Base-by-base conservation (phyloP, 2,329 filamentous ascomycete species). In the Tolypocladium capitatum region DNA sequence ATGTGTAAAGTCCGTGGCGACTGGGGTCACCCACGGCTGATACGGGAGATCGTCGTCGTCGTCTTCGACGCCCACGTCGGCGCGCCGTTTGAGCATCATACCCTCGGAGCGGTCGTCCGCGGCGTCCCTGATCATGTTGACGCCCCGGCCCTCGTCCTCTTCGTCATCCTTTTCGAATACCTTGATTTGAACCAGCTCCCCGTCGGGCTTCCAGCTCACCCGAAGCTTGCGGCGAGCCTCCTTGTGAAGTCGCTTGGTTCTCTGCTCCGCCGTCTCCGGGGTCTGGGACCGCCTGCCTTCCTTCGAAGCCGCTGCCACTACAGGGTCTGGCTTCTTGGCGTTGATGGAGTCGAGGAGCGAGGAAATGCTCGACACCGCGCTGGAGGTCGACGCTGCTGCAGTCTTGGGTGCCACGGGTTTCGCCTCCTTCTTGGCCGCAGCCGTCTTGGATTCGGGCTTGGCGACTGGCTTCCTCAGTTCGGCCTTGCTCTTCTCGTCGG, bases 21-120 rank as follows among this genome's bases (percentile, higher is more conserved):
- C 60, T 2, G 75, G 75, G 21, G 71, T 68, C 36, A 68, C 59
- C 73, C 80, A 78, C 45, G 76, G 67, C 46, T 71, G 68, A 48
- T 76, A 71, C 5, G 72, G 70, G 43, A 72, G 58, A 47, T 78
- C 75, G 24, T 77, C 75, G 1, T 83, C 78, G 11, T 81, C 75
- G 0, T 81, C 76, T 2, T 78, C 75, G 41, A 72, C 68, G 28
- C 71, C 70, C 8, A 71, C 67, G 42, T 60, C 52, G 20, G 61
- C 63, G n/a, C 73, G 69, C 52, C 74, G 71, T 56, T 80, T 82
- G 46, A 82, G 67, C 55, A 83, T 80, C 70, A 84, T 80, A 44
- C 85, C 83, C 58, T 86, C 86, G 5, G 80, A 81, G 45, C 80
- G 80, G 56, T 86, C 82, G 59, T 89, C 84, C 30, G 76, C 76